Evolutionary conservation across 1,284 basidiomycete species (phyloP), one percentile per base, ranked within the genome.

Genomic region (Abortiporus biennis): DNA sequence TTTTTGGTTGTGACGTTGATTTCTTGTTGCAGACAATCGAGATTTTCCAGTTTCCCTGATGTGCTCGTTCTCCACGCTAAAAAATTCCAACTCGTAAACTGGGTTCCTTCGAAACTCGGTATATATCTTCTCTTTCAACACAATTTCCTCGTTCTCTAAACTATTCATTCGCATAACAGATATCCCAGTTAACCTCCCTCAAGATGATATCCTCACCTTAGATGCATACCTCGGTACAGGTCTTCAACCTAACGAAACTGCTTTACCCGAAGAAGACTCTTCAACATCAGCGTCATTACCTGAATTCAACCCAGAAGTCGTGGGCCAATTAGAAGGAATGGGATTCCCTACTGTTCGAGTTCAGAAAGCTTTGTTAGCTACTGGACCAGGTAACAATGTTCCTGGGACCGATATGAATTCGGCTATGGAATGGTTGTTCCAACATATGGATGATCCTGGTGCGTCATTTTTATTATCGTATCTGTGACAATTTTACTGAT

Each of bases 31-130:
- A 93, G 84, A 65, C 80, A 74, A 56, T 77, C 74, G 6, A 78
- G 75, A 23, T 89, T 99, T 54, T 76, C 87, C 4, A 86, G 89
- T 0, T 93, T 95, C 71, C 95, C 95, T 0, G 76, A 92, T 19
- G 80, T 93, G 2, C 73, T 99, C 0, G 83, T 95, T 3, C 63
- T 99, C 1, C 94, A 97, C 54, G 85, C 92, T 41, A 91, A 90
- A 55, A 94, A 96, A 55, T 98, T 98, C 70, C 90, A 95, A 64
- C 76, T 97, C 4, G 83, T 95, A 42, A 94, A 94, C 56, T 99
- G 95, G 95, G 92, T 99, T 3, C 95, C 96, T 0, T 79, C 87
- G 4, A 99, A 99, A 63, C 76, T 98, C 25, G 88, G 90, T 91
- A 46, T 24, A 77, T n/a, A n/a, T n/a, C n/a, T n/a, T n/a, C n/a